Evolutionary conservation across 2,329 filamentous ascomycete species (phyloP).

Genomic region (Colletotrichum sp.): DNA sequence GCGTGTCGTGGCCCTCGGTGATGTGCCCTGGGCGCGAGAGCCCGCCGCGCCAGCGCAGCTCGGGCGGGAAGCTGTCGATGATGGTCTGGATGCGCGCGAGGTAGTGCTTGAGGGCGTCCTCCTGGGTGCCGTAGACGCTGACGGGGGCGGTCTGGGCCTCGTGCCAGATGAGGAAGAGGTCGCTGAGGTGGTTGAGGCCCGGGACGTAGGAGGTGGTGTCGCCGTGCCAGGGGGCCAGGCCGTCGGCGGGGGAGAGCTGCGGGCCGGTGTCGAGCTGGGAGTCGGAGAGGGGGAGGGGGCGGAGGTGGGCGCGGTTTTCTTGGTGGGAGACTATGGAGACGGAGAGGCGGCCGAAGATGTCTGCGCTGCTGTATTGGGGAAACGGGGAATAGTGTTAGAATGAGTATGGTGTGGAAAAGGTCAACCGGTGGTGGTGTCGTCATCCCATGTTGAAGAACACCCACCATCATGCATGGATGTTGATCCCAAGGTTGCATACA

Average conservation of each 20-base stretch:
- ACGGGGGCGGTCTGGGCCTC: slow-evolving; percentile 26
- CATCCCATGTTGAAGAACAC: not conserved
- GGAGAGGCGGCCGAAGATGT: slow-evolving; percentile 32
- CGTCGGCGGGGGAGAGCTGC: slow-evolving; percentile 6
- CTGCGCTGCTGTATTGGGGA: slow-evolving; percentile 26
- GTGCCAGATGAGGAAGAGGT: slow-evolving; percentile 39
- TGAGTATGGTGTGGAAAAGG: not conserved
- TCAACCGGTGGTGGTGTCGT: not conserved
- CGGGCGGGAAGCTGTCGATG: slow-evolving; percentile 35
- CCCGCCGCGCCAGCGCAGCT: slow-evolving; percentile 40
- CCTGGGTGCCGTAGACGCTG: slow-evolving; percentile 6
- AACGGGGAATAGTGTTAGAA: not conserved
- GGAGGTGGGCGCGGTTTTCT: slow-evolving; percentile 27
- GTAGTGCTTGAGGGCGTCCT: slow-evolving; percentile 8
- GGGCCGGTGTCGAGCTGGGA: slow-evolving; percentile 31
- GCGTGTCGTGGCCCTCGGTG: slow-evolving; percentile 39
- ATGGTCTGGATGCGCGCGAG: slow-evolving; percentile 30
- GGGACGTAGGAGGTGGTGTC: slow-evolving; percentile 35
- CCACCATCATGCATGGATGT: not conserved
- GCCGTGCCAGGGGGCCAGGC: slow-evolving; percentile 33
- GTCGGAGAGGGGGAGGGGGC: slow-evolving; percentile 31
- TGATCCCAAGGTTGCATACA: not conserved
- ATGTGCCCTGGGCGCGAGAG: slow-evolving; percentile 32
- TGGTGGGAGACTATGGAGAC: slow-evolving; percentile 29
- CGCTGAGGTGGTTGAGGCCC: slow-evolving; percentile 35